Evolutionary conservation across 306 rosid species (phyloP), one percentile per base, ranked within the genome.

Genomic region (Cucurbita moschata): DNA sequence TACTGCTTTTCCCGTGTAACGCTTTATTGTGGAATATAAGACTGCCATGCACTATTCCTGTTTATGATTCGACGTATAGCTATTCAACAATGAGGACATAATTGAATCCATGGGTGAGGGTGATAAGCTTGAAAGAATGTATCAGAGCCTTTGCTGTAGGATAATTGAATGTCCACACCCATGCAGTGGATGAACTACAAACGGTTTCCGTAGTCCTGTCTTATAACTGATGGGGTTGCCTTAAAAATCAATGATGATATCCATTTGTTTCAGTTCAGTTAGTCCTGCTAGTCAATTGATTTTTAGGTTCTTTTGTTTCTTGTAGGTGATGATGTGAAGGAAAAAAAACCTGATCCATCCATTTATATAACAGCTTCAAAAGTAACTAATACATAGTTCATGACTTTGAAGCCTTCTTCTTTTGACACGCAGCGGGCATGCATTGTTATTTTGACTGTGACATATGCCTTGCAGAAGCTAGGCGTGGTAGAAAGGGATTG

Each of bases 321-420:
- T 84, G 61, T 82, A 94, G 98, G 97, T 58, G 97, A 94, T 81
- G 98, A 94, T 84, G 97, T 94, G 78, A 94, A 90, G 83, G 88
- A 84, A 82, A 94, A 94, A 87, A 94, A 94, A 80, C 98, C 98
- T 8, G 92, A 90, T 77, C 97, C 98, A 35, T 87, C 92, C 78
- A 94, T 94, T 77, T 94, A 94, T 80, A 15, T 86, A 80, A 74
- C 92, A 71, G 97, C 98, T 80, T 80, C 88, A 51, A 84, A 93
- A 91, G 98, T 85, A 78, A 51, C 70, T 46, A 44, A 51, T 72
- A 38, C 37, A 5, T 49, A 54, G 50, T 56, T 73, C 23, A 12
- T 42, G 39, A 77, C 67, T 56, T 60, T 30, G 38, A 18, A 50
- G 37, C 18, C 64, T 71, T 23, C 8, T 70, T 46, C 26, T 26